phyloP scores from a whole-genome alignment of 2,329 filamentous ascomycete species.

The Daldinia sp. region DNA sequence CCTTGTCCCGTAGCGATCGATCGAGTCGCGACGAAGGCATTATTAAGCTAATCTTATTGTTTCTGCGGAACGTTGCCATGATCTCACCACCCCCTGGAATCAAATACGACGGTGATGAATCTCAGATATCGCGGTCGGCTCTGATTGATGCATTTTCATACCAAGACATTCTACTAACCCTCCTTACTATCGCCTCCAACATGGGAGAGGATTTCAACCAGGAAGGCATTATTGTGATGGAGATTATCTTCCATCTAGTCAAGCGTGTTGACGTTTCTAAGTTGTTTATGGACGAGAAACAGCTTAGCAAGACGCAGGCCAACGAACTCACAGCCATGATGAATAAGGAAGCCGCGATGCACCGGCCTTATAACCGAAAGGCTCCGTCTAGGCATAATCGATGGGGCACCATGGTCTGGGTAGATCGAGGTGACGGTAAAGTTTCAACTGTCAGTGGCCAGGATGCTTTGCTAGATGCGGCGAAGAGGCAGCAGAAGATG shows the following conservation, averaged over 20 bases:
- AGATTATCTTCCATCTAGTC: slow-evolving; percentile 91
- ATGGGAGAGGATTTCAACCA: slow-evolving; percentile 93
- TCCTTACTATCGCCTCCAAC: slow-evolving; percentile 89
- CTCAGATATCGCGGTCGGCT: slow-evolving; percentile 87
- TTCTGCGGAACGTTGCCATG: slow-evolving; percentile 88
- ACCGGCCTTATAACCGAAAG: slow-evolving; percentile 79
- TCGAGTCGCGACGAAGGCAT: slow-evolving; percentile 87
- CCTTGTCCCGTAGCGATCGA: slow-evolving; percentile 79
- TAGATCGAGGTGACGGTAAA: slow-evolving; percentile 87
- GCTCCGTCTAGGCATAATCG: slow-evolving; percentile 90
- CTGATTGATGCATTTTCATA: slow-evolving; percentile 90
- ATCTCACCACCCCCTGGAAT: slow-evolving; percentile 80
- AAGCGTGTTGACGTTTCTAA: slow-evolving; percentile 88
- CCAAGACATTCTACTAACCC: slow-evolving; percentile 88
- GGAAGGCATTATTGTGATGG: slow-evolving; percentile 89
- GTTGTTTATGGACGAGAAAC: slow-evolving; percentile 84
- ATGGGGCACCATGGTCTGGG: slow-evolving; percentile 98
- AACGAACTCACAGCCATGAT: slow-evolving; percentile 81
- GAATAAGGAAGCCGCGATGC: slow-evolving; percentile 85
- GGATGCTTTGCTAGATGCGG: slow-evolving; percentile 79
- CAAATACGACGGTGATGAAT: slow-evolving; percentile 86
- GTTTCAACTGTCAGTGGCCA: slow-evolving; percentile 90
- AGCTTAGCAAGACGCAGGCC: slow-evolving; percentile 75
- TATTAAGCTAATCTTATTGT: slow-evolving; percentile 89
- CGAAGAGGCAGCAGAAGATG: slow-evolving; percentile 85